phyloP scores from a whole-genome alignment of 148 eudicot genomes.

The Rhododendron mucronatum region DNA sequence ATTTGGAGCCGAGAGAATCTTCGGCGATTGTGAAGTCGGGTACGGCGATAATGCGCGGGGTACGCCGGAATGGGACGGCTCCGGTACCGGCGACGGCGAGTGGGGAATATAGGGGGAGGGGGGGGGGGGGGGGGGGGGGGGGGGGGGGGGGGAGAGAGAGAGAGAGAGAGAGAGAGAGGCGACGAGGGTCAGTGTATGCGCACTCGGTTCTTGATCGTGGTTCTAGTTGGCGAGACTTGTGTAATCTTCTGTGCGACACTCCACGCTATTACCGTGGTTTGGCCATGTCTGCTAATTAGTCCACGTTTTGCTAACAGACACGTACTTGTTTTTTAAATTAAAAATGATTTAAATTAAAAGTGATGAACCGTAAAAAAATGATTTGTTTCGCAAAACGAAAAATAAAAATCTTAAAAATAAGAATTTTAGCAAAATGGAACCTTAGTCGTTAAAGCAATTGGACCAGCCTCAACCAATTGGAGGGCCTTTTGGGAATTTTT shows the following conservation, averaged over 20 bases:
- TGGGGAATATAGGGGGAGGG: not conserved
- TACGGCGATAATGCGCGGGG: not conserved
- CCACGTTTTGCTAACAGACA: no score
- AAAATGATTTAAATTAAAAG: no score
- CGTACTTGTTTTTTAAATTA: no score
- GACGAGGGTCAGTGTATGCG: not conserved
- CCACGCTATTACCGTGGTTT: conserved; percentile 3
- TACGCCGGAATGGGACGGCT: not conserved
- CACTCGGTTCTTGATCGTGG: not conserved
- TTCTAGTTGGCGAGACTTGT: conserved; percentile 1
- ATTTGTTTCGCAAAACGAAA: no score
- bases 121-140: no score
- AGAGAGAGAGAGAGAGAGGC: conserved; percentile 4
- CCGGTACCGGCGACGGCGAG: not conserved
- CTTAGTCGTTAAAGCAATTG: no score
- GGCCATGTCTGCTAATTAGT: no score
- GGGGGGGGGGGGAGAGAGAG: not conserved
- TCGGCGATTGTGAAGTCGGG: not conserved
- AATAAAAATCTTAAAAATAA: no score
- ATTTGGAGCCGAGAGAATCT: not conserved
- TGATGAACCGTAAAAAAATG: accelerated
- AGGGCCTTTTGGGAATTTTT: no score
- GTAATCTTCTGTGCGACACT: not conserved
- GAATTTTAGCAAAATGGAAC: no score
- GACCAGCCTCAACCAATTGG: no score